Percentiles rank a stretch among this genome's conserved stretches.
phyloP scores from a whole-genome alignment of 148 eudicot genomes.

The Beta vulgaris region DNA sequence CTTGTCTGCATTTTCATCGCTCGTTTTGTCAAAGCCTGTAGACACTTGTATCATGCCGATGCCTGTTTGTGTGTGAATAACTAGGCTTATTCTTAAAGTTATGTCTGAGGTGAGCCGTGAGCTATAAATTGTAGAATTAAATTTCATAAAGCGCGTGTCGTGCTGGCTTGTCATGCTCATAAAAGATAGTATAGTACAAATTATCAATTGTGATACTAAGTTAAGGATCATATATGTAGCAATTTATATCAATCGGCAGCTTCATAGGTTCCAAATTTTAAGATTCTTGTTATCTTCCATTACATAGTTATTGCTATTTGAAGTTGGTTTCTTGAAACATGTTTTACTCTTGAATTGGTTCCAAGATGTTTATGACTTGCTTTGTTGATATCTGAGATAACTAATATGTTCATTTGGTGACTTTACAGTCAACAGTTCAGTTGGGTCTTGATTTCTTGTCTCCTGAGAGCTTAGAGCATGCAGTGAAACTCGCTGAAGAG shows the following conservation, averaged over 20 bases:
- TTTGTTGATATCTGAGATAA: conserved; percentile 1
- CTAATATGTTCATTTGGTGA: conserved; percentile 12
- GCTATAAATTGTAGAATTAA: not conserved
- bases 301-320: not conserved
- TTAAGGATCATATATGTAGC: not conserved
- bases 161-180: not conserved
- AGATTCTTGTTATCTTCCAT: not conserved
- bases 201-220: not conserved
- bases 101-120: not conserved
- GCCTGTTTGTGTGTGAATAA: not conserved
- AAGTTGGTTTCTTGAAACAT: not conserved
- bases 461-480: conserved; percentile 81
- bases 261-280: not conserved
- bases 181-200: not conserved
- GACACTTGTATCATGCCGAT: not conserved
- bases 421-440: conserved; percentile 83
- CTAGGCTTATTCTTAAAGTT: not conserved
- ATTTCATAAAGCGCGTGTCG: not conserved
- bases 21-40: not conserved
- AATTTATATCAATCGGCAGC: not conserved
- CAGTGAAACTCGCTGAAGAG: conserved; percentile 73
- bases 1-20: not conserved
- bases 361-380: not conserved
- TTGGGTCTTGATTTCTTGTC: conserved; percentile 88
- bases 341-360: not conserved